Evolutionary conservation across 202 grass and related monocot genomes (phyloP).

Genomic region (Panicum hallii): DNA sequence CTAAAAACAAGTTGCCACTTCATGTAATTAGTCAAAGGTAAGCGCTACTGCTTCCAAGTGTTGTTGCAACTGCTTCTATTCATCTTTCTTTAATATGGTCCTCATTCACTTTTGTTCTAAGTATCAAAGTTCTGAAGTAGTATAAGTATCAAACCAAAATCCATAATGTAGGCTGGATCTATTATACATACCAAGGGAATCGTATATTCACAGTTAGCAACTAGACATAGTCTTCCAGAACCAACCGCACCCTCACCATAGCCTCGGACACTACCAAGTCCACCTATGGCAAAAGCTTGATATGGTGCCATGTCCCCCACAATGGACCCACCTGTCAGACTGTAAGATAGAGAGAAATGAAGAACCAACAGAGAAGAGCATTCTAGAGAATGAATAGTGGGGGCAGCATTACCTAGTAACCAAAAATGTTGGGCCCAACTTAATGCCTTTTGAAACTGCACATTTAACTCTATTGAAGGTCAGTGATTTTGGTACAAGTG

Average conservation of each 20-base stretch:
- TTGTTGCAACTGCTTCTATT: slow-evolving; percentile 29
- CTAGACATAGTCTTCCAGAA: slow-evolving; percentile 85
- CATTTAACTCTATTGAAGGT: slow-evolving; percentile 97
- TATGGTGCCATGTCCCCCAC: slow-evolving; percentile 98
- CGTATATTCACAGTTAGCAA: slow-evolving; percentile 87
- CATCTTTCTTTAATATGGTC: neutral
- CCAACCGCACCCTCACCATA: slow-evolving; percentile 95
- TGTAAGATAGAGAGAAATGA: slow-evolving; percentile 55
- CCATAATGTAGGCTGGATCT: neutral
- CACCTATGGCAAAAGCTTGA: slow-evolving; percentile 97
- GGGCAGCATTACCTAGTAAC: slow-evolving; percentile 68
- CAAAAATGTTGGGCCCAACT: slow-evolving; percentile 86
- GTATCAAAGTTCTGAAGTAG: neutral
- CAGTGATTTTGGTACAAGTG: slow-evolving; percentile 78
- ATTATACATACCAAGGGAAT: slow-evolving; percentile 83
- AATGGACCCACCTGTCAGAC: slow-evolving; percentile 92
- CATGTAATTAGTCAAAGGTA: slow-evolving; percentile 16
- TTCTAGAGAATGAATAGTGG: slow-evolving; percentile 31
- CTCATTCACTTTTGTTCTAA: neutral
- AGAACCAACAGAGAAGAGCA: slow-evolving; percentile 18
- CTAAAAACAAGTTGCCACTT: slow-evolving; percentile 27
- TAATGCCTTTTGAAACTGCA: slow-evolving; percentile 83
- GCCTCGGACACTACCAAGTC: slow-evolving; percentile 87
- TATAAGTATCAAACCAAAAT: slow-evolving; percentile 14
- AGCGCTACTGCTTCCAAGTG: neutral